Evolutionary conservation across 352 stramenopile genomes (phyloP).

Genomic region (Globisporangium ultimum): DNA sequence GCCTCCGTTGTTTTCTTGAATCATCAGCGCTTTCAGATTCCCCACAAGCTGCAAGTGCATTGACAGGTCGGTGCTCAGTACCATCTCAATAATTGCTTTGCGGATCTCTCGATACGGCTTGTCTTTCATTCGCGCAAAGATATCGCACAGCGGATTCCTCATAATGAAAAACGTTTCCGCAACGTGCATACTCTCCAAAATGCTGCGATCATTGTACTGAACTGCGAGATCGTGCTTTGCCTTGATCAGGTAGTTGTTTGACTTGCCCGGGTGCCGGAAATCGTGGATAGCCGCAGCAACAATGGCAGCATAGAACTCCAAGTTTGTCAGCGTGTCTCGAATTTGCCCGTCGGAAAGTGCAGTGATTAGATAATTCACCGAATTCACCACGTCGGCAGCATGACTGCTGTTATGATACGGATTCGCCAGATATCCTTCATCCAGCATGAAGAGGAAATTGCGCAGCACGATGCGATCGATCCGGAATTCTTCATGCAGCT

Average conservation of each 20-base stretch:
- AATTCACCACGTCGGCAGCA: conserved; percentile 79
- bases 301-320: conserved; percentile 77
- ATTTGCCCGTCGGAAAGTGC: conserved; percentile 65
- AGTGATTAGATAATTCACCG: conserved; percentile 79
- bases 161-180: conserved; percentile 84
- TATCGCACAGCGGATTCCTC: conserved; percentile 64
- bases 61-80: conserved; percentile 83
- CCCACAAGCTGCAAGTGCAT: conserved; percentile 81
- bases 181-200: conserved; percentile 86
- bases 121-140: conserved; percentile 78
- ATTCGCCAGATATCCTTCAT: conserved; percentile 72
- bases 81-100: conserved; percentile 86
- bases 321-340: conserved; percentile 65
- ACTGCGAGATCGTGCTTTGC: conserved; percentile 72
- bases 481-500: conserved; percentile 72
- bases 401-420: conserved; percentile 83
- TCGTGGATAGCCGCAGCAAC: conserved; percentile 84
- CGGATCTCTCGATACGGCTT: conserved; percentile 76
- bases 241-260: conserved; percentile 86
- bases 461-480: conserved; percentile 70
- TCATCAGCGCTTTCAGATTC: conserved; percentile 70
- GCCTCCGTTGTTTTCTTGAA: conserved; percentile 48
- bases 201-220: conserved; percentile 81
- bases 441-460: conserved; percentile 77
- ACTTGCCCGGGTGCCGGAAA: conserved; percentile 80